These are phyloP conservation scores for Aspergillus sp. DNA, from an alignment of 2,329 filamentous ascomycete genomes.

Conservation along the genomic window DNA sequence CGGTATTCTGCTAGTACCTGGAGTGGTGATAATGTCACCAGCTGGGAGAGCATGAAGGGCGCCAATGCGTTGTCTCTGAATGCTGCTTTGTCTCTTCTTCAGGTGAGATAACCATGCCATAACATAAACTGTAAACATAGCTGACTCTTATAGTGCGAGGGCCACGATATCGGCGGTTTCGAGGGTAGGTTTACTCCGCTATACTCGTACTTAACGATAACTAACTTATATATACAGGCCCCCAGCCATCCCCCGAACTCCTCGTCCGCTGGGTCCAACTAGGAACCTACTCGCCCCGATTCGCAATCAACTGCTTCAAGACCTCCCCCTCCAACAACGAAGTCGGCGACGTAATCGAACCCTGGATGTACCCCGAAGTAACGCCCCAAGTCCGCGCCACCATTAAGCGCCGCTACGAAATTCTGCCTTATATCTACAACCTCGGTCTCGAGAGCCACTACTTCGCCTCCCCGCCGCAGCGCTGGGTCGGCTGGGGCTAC, in stretches of 20 bases:
- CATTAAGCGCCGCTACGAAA: conserved; percentile 69
- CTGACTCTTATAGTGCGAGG: conserved; percentile 53
- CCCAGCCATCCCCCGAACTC: conserved; percentile 69
- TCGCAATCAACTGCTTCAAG: conserved; percentile 79
- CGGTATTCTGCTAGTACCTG: conserved; percentile 70
- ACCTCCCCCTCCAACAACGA: conserved; percentile 64
- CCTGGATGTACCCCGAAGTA: conserved; percentile 73
- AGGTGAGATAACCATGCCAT: conserved; percentile 38
- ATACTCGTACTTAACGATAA: too few relatives aligned
- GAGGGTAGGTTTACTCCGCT: conserved; percentile 38
- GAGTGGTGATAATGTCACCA: conserved; percentile 74
- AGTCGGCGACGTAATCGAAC: conserved; percentile 72
- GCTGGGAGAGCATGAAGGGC: conserved; percentile 71
- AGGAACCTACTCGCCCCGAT: conserved; percentile 67
- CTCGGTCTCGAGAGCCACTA: conserved; percentile 62
- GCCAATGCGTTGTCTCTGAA: conserved; percentile 68
- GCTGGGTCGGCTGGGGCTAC: conserved; percentile 74
- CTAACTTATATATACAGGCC: conserved; percentile 45
- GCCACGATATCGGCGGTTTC: conserved; percentile 74
- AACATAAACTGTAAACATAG: neutral
- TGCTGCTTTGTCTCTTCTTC: conserved; percentile 66
- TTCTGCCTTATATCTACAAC: conserved; percentile 71
- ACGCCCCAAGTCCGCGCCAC: conserved; percentile 62
- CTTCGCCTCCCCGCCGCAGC: conserved; percentile 62
- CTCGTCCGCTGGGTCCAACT: conserved; percentile 73